Conservation (phyloP, 139 green algal genomes). For the Tetratostichococcus sp. region DNA sequence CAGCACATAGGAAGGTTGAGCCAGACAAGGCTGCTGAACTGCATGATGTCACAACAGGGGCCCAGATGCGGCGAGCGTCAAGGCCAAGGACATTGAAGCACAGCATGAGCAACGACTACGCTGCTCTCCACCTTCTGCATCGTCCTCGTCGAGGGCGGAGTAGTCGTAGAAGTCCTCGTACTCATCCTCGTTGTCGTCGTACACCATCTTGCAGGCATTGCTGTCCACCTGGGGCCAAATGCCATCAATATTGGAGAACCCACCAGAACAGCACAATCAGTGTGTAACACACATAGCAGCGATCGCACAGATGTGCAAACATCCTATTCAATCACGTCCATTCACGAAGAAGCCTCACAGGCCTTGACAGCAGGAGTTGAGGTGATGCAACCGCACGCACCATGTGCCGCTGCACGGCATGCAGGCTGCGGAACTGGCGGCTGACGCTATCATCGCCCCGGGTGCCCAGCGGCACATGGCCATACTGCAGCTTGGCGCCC, state of each 20-base stretch:
- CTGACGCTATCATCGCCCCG: slow-evolving; percentile 63
- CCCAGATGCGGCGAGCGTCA: too few species aligned
- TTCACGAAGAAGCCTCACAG: too few species aligned
- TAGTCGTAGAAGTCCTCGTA: slow-evolving; percentile 92
- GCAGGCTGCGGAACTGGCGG: slow-evolving; percentile 69
- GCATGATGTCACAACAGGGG: too few species aligned
- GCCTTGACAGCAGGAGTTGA: too few species aligned
- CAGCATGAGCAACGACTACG: neutral
- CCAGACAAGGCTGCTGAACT: too few species aligned
- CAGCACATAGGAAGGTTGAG: too few species aligned
- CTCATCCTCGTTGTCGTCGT: slow-evolving; percentile 91
- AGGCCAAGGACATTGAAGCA: too few species aligned
- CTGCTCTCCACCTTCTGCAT: neutral
- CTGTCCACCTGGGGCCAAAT: slow-evolving; percentile 40
- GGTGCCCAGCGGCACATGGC: slow-evolving; percentile 74
- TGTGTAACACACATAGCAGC: too few species aligned
- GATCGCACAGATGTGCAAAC: too few species aligned
- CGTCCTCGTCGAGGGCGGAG: neutral
- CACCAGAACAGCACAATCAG: too few species aligned
- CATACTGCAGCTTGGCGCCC: slow-evolving; percentile 74
- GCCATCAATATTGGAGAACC: too few species aligned
- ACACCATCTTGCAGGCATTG: slow-evolving; percentile 73
- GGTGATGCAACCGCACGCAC: neutral
- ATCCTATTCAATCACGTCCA: too few species aligned
- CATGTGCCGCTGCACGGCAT: slow-evolving; percentile 93